Evolutionary conservation across 306 rosid species (phyloP), one percentile per base, ranked within the genome.

Genomic region (Sophora flavescens): DNA sequence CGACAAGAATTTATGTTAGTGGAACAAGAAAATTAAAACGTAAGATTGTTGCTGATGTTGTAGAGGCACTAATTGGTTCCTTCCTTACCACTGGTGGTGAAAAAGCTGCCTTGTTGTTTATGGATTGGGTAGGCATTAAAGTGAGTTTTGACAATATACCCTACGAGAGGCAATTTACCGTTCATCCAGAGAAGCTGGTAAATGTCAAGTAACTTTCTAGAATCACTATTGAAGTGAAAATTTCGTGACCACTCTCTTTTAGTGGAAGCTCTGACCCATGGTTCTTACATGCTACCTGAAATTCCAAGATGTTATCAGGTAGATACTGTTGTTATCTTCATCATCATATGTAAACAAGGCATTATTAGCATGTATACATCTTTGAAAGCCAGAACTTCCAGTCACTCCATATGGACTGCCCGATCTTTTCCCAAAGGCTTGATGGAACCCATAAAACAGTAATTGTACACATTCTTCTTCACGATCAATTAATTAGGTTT

Each of bases 31-130:
- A 90, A 28, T 11, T 91, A 32, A 89, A 78, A 77, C 65, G 74
- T 1, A 91, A 91, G 79, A 64, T 74, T 30, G 70, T 94, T 73
- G 96, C 98, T 6, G 97, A 94, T 82, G 96, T 88, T 61, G 97
- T 94, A 1, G 98, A 94, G 86, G 97, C 98, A 60, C 84, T 94
- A 52, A 91, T 94, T 64, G 98, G 98, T 83, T 97, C 91, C 15
- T 86, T 73, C 76, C 97, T 94, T 36, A 87, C 89, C 80, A 76
- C 78, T 2, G 88, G 93, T 30, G 98, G 98, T 5, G 98, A 91
- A 81, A 84, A 13, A 6, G 83, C 91, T 7, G 93, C 98, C 3
- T 41, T 90, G 15, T 28, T 70, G 56, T 91, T 91, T 80, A 85
- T 94, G 93, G 85, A 86, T 62, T 80, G 91, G 88, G 33, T 94